Percentiles rank a stretch among this genome's conserved stretches.
These are phyloP conservation scores for Dimargaris verticillata DNA, from an alignment of 192 early-diverging fungal species.

Conservation along the genomic window DNA sequence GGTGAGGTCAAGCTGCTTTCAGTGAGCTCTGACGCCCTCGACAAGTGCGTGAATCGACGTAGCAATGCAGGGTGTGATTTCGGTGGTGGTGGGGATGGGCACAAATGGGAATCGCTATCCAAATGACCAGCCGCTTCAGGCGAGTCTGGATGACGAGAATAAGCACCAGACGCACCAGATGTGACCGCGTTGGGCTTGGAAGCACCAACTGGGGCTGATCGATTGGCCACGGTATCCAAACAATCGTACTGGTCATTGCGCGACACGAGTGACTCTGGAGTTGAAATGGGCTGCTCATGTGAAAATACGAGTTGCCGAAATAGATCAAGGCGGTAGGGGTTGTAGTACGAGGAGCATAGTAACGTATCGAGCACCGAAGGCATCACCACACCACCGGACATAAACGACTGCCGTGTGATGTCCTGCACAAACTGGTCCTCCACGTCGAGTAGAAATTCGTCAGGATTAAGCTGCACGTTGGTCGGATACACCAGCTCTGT, in stretches of 20 bases:
- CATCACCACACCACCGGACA: constrained; percentile 28
- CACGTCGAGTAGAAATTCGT: constrained; percentile 19
- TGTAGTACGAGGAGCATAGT: constrained; percentile 29
- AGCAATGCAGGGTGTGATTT: too few relatives aligned
- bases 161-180: background rate
- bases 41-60: too few relatives aligned
- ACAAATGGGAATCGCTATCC: background rate
- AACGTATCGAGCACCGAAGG: constrained; percentile 24
- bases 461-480: constrained; percentile 24
- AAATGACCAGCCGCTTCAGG: background rate
- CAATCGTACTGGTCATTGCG: background rate
- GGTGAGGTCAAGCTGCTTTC: too few relatives aligned
- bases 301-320: constrained; percentile 25
- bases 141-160: constrained; percentile 8
- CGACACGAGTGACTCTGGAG: background rate
- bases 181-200: background rate
- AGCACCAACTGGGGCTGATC: background rate
- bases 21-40: too few relatives aligned
- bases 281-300: constrained; percentile 10
- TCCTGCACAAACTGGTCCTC: background rate
- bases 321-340: constrained; percentile 28
- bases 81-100: too few relatives aligned
- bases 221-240: background rate
- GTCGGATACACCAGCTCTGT: constrained; percentile 19
- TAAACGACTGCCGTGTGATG: constrained; percentile 24